Percentiles rank a stretch among this genome's conserved stretches.
phyloP scores from a whole-genome alignment of 2,329 filamentous ascomycete species.

The Talaromyces sp. region DNA sequence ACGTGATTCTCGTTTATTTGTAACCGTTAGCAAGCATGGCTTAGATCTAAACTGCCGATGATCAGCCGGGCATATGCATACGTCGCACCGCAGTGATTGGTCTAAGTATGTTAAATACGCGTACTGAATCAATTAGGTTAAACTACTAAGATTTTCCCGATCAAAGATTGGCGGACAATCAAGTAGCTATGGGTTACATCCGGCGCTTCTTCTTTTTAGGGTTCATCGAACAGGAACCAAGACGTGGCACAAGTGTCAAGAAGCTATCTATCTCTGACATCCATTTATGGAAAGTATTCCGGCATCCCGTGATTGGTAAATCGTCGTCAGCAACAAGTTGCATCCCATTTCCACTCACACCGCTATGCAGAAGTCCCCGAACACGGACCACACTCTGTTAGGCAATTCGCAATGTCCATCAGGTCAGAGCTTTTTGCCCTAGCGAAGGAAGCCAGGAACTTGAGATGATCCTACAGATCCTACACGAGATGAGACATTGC shows the following conservation, averaged over 20 bases:
- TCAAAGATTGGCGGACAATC: background rate
- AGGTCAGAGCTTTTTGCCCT: background rate
- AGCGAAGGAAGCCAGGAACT: background rate
- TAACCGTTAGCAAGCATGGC: background rate
- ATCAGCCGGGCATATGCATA: background rate
- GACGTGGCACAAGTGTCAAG: background rate
- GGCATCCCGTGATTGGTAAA: background rate
- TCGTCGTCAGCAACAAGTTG: background rate
- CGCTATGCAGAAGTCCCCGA: background rate
- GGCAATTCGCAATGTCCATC: background rate
- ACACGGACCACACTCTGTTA: background rate
- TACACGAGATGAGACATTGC: background rate
- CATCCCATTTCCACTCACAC: background rate
- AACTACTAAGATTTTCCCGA: background rate
- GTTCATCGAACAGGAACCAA: background rate
- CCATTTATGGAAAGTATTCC: background rate
- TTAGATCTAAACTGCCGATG: background rate
- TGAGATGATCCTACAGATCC: background rate
- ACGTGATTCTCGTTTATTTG: background rate
- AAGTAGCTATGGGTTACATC: background rate
- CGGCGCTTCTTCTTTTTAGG: background rate
- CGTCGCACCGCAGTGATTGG: background rate
- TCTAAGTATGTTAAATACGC: background rate
- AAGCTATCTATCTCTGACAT: background rate
- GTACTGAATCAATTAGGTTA: background rate